Percentiles rank a stretch among this genome's conserved stretches.
These are phyloP conservation scores for Tetrahymena borealis DNA, from an alignment of 73 alveolate species.

Conservation along the genomic window DNA sequence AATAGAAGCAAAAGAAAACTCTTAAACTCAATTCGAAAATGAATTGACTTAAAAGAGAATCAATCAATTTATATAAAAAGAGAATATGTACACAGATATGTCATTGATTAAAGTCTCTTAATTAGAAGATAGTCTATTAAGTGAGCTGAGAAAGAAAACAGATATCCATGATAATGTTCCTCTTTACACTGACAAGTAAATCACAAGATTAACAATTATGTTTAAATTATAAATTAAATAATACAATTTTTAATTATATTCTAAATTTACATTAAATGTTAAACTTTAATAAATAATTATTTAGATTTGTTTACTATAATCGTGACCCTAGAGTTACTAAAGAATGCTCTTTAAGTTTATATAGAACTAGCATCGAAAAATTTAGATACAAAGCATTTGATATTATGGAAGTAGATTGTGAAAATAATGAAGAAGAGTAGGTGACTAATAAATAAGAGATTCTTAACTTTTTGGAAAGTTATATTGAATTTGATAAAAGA, in stretches of 20 bases:
- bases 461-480: not conserved
- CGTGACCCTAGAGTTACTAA: not conserved
- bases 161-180: conserved; percentile 1
- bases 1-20: not conserved
- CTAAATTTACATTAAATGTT: no score
- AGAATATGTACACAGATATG: not conserved
- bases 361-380: not conserved
- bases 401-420: not conserved
- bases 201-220: no score
- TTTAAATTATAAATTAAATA: not conserved
- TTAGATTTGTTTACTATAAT: not conserved
- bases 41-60: not conserved
- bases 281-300: not conserved
- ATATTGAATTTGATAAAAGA: not conserved
- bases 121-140: not conserved
- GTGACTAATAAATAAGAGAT: not conserved
- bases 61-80: not conserved
- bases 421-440: not conserved
- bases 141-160: not conserved
- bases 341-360: not conserved
- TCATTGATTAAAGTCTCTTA: not conserved
- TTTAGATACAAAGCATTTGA: not conserved
- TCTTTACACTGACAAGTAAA: not conserved
- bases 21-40: not conserved
- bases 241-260: not conserved